These are phyloP conservation scores for Knoxdaviesia capensis DNA, from an alignment of 2,329 filamentous ascomycete species.

Conservation along the genomic window DNA sequence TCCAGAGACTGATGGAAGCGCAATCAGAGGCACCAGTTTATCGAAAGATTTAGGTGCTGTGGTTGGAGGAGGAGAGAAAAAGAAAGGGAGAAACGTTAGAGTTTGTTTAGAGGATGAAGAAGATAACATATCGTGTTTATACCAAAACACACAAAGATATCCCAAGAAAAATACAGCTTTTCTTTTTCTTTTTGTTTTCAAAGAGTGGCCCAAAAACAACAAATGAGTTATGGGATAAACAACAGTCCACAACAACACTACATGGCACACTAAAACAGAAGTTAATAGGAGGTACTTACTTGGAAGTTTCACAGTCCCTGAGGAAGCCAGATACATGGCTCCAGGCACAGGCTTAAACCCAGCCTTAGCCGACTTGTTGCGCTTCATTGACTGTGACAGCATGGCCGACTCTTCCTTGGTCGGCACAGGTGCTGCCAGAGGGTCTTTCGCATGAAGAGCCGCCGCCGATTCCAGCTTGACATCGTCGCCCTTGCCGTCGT, in stretches of 20 bases:
- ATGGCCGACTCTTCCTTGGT: constrained; percentile 8
- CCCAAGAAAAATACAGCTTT: no score
- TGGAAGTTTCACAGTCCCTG: constrained; percentile 19
- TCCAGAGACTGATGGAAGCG: constrained; percentile 17
- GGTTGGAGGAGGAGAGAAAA: background rate
- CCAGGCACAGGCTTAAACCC: constrained; percentile 19
- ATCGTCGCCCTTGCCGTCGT: no score
- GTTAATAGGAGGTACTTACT: constrained; percentile 6
- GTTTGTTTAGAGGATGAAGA: background rate
- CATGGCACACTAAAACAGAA: background rate
- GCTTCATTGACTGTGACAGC: constrained; percentile 18
- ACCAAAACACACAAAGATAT: no score
- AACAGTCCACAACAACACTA: background rate
- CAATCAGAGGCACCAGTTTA: constrained; percentile 21
- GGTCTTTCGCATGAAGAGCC: constrained; percentile 10
- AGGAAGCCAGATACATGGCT: constrained; percentile 16
- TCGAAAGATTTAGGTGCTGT: constrained; percentile 22
- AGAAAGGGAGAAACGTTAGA: background rate
- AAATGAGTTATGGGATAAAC: no score
- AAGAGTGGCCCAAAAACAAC: no score
- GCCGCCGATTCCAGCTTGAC: no score
- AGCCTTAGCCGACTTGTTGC: constrained; percentile 15
- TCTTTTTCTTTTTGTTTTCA: no score
- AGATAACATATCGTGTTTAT: no score
- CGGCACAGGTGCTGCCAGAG: constrained; percentile 7